Evolutionary conservation across 768 basidiomycete genomes (phyloP), one percentile per base, ranked within the genome.

Genomic region (Termitomyces sp.): DNA sequence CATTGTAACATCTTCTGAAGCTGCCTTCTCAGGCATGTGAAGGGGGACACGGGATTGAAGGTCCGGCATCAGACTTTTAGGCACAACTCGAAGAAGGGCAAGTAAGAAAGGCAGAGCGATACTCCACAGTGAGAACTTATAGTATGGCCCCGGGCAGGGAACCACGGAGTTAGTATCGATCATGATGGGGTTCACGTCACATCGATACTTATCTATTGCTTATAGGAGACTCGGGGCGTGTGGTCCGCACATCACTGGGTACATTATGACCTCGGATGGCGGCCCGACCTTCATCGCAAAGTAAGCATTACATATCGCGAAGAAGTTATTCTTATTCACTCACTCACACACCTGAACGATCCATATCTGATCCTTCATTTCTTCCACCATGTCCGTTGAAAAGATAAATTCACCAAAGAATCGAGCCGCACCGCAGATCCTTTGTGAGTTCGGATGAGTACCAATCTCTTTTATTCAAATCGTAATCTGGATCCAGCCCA

Each of bases 341-440:
- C n/a, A n/a, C n/a, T n/a, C 39, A n/a, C 39, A 7, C 28, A 42
- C 18, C 12, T 7, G 2, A 28, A 24, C 16, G 8, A 28, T 8
- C 28, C 39, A n/a, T 53, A 53, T 55, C 28, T 32, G 11, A 42
- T 42, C 16, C 44, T 4, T 16, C 28, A 16, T 7, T n/a, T 28
- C 16, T 28, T 45, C 32, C 20, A 38, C 74, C 73, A 79, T 82
- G 72, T 77, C 77, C 36, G 70, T 86, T 59, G 79, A 86, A 73
- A 83, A 81, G 68, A 79, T 88, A 65, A 84, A 87, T 72, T 76
- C 79, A 2, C 57, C 70, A 22, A 78, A 84, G 58, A 80, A 81
- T 66, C 71, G 78, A 7, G 62, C 70, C 20, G 74, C 78, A 68
- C 68, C 76, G 22, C 80, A 81, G 62, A 82, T 86, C 64, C 78